Percentiles rank a stretch among this genome's conserved stretches.
phyloP scores from a whole-genome alignment of 306 rosid species.

The Quercus engelmannii region DNA sequence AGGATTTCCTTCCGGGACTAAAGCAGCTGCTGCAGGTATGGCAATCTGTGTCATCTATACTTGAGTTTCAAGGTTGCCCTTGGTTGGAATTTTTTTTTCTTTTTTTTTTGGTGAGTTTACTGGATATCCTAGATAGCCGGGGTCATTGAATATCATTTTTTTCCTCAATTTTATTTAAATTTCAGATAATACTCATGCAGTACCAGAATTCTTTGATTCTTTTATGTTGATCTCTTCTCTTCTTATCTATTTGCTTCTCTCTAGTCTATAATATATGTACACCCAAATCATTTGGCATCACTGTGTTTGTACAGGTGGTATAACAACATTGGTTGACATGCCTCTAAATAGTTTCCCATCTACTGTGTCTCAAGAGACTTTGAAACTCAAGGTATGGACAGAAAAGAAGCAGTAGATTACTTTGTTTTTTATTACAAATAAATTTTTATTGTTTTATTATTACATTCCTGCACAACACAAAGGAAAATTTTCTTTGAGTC shows the following conservation, averaged over 20 bases:
- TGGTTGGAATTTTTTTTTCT: background rate
- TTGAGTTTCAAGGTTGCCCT: background rate
- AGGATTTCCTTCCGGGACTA: conserved; percentile 86
- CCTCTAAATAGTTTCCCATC: conserved; percentile 87
- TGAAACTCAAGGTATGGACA: conserved; percentile 66
- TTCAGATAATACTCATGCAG: background rate
- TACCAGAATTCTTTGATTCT: background rate
- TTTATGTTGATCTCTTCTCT: background rate
- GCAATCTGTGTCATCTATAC: conserved; percentile 5
- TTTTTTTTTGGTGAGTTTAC: background rate
- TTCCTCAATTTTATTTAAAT: background rate
- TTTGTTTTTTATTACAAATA: background rate
- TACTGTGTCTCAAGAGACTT: conserved; percentile 73
- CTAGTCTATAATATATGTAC: conserved; percentile 3
- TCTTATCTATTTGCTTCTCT: background rate
- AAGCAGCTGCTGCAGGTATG: conserved; percentile 97
- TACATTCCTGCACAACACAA: too few relatives aligned
- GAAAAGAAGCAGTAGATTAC: background rate
- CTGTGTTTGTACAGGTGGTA: conserved; percentile 62
- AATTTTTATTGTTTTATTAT: too few relatives aligned
- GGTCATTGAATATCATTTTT: background rate
- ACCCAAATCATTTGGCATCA: conserved; percentile 13
- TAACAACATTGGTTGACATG: conserved; percentile 95
- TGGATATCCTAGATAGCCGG: background rate
- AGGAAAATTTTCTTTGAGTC: too few relatives aligned